Percentiles rank a stretch among this genome's conserved stretches.
phyloP scores from a whole-genome alignment of 257 asterid genomes.

The Handroanthus guayacan region DNA sequence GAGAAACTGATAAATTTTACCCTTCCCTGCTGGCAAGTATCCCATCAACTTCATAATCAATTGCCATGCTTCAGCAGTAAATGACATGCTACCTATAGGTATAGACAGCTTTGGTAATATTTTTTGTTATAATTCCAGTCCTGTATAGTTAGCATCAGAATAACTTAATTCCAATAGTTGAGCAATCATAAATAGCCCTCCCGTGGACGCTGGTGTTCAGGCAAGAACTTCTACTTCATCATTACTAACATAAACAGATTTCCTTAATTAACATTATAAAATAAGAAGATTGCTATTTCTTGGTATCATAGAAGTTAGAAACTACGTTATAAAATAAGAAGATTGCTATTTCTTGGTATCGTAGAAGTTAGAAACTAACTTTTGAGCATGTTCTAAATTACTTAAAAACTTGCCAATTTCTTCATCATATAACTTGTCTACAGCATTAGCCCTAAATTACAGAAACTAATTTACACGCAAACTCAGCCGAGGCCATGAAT shows the following conservation, averaged over 20 bases:
- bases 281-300: background rate
- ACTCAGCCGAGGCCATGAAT: constrained; percentile 18
- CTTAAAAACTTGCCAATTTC: background rate
- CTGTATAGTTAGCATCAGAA: background rate
- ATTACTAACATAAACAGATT: background rate
- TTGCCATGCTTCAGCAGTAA: constrained; percentile 3
- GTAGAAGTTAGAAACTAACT: background rate
- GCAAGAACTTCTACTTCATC: background rate
- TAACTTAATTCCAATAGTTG: background rate
- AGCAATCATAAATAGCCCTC: constrained; percentile 10
- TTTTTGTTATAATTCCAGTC: background rate
- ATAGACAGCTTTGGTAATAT: background rate
- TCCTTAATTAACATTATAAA: constrained; percentile 3
- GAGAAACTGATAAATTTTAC: background rate
- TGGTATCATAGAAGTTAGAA: background rate
- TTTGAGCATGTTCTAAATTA: background rate
- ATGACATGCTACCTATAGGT: background rate
- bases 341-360: background rate
- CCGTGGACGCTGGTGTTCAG: background rate
- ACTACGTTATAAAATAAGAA: constrained; percentile 2
- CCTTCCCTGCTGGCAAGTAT: background rate
- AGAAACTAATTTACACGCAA: background rate
- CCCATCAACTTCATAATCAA: background rate
- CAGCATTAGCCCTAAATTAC: background rate
- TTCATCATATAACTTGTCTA: background rate